A percentile compares a stretch with the other conserved stretches of the same genome.
Evolutionary conservation across 139 green algal genomes (phyloP).

Genomic region (Micractinium sp.): DNA sequence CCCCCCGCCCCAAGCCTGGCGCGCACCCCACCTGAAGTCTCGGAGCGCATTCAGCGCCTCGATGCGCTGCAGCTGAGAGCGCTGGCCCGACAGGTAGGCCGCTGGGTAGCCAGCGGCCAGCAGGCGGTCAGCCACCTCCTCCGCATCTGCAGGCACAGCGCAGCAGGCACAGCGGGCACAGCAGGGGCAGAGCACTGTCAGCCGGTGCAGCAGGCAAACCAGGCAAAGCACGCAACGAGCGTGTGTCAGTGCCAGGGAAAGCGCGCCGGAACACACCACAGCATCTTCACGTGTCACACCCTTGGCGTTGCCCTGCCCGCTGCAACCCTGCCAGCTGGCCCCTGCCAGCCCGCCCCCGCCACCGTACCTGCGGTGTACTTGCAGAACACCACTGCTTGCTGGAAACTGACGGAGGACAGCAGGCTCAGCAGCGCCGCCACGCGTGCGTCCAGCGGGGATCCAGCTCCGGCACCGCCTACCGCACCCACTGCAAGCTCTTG

Average conservation of each 20-base stretch:
- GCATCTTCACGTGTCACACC: not conserved
- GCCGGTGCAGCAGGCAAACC: not conserved
- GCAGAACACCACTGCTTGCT: conserved; percentile 86
- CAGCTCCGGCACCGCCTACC: not conserved
- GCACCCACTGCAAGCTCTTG: not conserved
- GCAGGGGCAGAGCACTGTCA: not conserved
- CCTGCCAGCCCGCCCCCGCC: not conserved
- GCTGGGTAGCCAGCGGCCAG: conserved; percentile 65
- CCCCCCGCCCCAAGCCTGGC: not conserved
- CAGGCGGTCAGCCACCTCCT: conserved; percentile 64
- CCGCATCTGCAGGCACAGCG: conserved; percentile 48
- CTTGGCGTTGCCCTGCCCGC: too few relatives aligned
- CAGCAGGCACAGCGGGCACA: too few relatives aligned
- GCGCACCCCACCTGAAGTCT: conserved; percentile 49
- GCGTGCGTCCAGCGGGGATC: conserved; percentile 44
- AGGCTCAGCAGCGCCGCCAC: conserved; percentile 47
- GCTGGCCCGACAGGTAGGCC: conserved; percentile 66
- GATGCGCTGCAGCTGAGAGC: conserved; percentile 64
- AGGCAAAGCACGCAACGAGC: not conserved
- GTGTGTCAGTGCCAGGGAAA: not conserved
- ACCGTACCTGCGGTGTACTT: conserved; percentile 46
- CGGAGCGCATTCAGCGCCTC: conserved; percentile 68
- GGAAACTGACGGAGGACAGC: conserved; percentile 58
- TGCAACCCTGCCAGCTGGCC: not conserved
- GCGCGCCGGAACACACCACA: not conserved